Evolutionary conservation across 345 rosid species (phyloP), one percentile per base, ranked within the genome.

Genomic region (Stellera chamaejasme): DNA sequence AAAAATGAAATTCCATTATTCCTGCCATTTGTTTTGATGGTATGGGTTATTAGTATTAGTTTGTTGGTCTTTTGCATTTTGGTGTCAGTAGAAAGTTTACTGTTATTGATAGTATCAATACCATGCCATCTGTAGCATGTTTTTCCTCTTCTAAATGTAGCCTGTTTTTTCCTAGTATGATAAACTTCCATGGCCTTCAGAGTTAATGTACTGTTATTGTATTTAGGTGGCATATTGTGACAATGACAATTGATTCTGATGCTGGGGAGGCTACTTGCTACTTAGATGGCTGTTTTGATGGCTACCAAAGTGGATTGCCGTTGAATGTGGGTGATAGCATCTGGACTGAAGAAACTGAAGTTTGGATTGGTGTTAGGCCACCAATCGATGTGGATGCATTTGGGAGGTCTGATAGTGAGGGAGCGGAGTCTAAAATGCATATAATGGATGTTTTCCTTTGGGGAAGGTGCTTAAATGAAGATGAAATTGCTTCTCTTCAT

Each of bases 401-500:
- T 60, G 97, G 99, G 66, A 87, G 99, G 76, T 94, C 99, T 32
- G 99, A 94, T 75, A 94, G 99, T 56, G 99, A 94, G 76, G 99
- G 97, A 73, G 87, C 76, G 10, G 99, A 94, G 70, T 82, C 99
- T 52, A 94, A 94, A 78, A 87, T 90, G 97, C 97, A 94, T 74
- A 78, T 94, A 62, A 94, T 94, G 99, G 99, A 94, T 77, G 96
- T 87, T 70, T 94, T 94, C 72, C 75, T 94, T 2, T 94, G 99
- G 99, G 99, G 97, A 43, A 83, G 84, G 72, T 90, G 96, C 75
- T 79, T 94, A 72, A 87, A 81, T 56, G 99, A 94, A 71, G 99
- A 94, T 39, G 99, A 94, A 68, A 76, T 81, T 54, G 77, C 85
- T 66, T 68, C 96, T 69, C 88, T 94, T 76, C 75, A 90, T 76